phyloP scores from a whole-genome alignment of 2,329 filamentous ascomycete genomes.

The Helminthosporium solani region DNA sequence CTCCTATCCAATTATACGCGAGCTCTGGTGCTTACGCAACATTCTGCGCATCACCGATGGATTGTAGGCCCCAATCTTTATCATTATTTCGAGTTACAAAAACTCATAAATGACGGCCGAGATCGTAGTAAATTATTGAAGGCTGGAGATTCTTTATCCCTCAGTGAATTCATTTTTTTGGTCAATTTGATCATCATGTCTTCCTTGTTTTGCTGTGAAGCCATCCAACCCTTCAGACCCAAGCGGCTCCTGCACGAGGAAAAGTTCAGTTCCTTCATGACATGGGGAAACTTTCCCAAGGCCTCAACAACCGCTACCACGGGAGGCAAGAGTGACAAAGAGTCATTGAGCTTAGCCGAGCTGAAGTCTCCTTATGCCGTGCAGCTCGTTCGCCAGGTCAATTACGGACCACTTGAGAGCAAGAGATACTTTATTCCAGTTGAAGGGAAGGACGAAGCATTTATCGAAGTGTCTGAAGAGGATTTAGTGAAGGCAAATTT shows the following conservation, averaged over 20 bases:
- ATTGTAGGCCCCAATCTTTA: neutral
- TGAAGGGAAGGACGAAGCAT: constrained; percentile 15
- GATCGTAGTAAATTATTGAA: neutral
- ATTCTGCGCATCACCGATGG: neutral
- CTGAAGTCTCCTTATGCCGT: constrained; percentile 29
- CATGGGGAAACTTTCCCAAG: constrained; percentile 36
- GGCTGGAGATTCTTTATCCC: neutral
- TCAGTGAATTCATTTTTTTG: neutral
- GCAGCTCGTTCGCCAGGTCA: constrained; percentile 50
- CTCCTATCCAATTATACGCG: neutral
- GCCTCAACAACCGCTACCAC: constrained; percentile 2
- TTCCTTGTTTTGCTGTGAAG: constrained; percentile 23
- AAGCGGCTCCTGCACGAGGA: constrained; percentile 17
- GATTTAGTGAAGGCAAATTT: constrained; percentile 47
- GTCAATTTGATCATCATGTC: constrained; percentile 12
- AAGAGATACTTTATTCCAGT: constrained; percentile 46
- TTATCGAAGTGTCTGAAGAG: constrained; percentile 41
- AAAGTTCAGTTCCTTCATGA: constrained; percentile 27
- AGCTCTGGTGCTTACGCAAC: too few relatives aligned
- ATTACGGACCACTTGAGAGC: constrained; percentile 48
- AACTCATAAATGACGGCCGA: neutral
- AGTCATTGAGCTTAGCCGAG: neutral
- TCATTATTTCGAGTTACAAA: neutral
- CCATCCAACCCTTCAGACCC: constrained; percentile 13
- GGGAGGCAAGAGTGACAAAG: neutral